phyloP scores from a whole-genome alignment of 2,329 filamentous ascomycete genomes.

The Botrytis medusae region DNA sequence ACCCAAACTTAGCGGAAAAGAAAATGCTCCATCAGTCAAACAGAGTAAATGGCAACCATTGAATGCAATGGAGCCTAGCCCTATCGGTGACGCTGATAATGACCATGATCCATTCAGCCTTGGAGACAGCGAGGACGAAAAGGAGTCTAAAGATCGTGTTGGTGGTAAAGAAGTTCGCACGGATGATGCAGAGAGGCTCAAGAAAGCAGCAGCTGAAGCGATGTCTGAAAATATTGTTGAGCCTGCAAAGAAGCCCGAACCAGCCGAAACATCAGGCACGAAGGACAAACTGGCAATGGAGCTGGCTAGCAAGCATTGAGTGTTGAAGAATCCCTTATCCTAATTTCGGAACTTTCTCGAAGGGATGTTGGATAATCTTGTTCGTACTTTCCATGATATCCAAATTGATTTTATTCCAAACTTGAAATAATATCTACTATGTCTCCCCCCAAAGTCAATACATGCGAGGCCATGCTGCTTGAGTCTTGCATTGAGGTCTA shows the following conservation, averaged over 20 bases:
- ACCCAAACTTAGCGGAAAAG: slow-evolving; percentile 55
- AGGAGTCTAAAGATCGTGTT: slow-evolving; percentile 62
- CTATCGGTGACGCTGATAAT: slow-evolving; percentile 81
- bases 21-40: slow-evolving; percentile 55
- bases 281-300: slow-evolving; percentile 39
- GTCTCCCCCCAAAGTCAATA: neutral
- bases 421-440: neutral
- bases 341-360: neutral
- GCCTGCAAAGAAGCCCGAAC: slow-evolving; percentile 34
- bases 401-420: neutral
- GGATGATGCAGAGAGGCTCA: slow-evolving; percentile 57
- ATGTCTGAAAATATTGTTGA: slow-evolving; percentile 45
- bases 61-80: slow-evolving; percentile 78
- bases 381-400: slow-evolving; percentile 9
- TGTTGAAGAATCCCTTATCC: neutral
- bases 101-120: slow-evolving; percentile 82
- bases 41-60: slow-evolving; percentile 97
- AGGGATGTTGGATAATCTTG: slow-evolving; percentile 1
- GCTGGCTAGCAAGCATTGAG: slow-evolving; percentile 33
- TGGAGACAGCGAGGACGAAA: slow-evolving; percentile 93
- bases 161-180: slow-evolving; percentile 54
- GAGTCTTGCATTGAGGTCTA: neutral
- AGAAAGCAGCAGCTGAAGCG: slow-evolving; percentile 58
- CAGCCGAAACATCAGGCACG: slow-evolving; percentile 36
- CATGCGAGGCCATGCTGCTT: neutral